A percentile compares a stretch with the other conserved stretches of the same genome.
phyloP scores from a whole-genome alignment of 169 alveolate genomes.

The Blepharisma undulans region DNA sequence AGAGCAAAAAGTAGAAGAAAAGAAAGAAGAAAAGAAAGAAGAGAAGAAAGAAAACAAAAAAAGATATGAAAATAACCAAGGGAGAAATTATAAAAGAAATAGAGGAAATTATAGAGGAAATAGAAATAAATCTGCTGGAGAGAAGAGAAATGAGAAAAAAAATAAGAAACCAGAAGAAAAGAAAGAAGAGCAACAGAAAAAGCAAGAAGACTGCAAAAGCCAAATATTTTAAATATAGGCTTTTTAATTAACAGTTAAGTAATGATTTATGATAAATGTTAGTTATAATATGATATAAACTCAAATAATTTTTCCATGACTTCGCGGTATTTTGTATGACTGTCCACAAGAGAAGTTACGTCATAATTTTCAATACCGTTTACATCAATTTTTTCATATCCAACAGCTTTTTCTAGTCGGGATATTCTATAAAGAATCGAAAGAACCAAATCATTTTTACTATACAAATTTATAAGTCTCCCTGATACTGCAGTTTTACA shows the following conservation, averaged over 20 bases:
- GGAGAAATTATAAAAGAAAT: neutral
- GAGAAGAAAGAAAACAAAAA: neutral
- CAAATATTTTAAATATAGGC: neutral
- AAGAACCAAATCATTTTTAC: slow-evolving; percentile 9
- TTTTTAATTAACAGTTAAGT: neutral
- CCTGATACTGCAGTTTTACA: slow-evolving; percentile 10
- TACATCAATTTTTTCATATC: neutral
- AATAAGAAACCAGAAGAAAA: neutral
- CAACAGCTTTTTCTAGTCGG: slow-evolving; percentile 10
- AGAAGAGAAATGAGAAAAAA: neutral
- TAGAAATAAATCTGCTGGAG: neutral
- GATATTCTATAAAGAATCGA: neutral
- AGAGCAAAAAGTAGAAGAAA: neutral
- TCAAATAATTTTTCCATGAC: neutral
- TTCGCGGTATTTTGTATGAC: slow-evolving; percentile 13
- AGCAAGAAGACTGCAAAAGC: neutral
- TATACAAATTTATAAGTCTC: slow-evolving; percentile 3
- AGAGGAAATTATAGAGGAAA: neutral
- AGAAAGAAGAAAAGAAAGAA: neutral
- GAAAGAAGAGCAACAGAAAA: neutral
- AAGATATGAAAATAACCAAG: neutral
- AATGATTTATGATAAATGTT: no score
- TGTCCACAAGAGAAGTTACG: neutral
- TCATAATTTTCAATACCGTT: slow-evolving; percentile 21
- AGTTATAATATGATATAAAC: neutral